These are phyloP conservation scores for Solanum piurae DNA, from an alignment of 257 asterid species.

Conservation along the genomic window DNA sequence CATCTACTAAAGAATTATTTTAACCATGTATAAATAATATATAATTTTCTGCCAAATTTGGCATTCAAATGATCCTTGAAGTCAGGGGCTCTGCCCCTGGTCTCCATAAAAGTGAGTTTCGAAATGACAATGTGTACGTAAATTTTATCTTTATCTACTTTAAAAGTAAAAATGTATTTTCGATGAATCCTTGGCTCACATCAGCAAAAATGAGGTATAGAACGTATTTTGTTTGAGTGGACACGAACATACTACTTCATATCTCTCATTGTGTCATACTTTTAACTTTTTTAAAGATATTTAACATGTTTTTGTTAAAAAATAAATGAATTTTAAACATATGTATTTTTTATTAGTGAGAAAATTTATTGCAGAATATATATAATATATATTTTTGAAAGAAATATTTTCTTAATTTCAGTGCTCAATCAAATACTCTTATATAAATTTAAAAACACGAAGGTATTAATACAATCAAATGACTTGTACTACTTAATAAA, in stretches of 20 bases:
- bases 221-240: background rate
- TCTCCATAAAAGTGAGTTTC: background rate
- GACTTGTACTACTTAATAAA: background rate
- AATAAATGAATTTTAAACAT: background rate
- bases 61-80: background rate
- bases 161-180: background rate
- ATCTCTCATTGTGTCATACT: background rate
- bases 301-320: too few relatives aligned
- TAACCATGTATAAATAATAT: too few relatives aligned
- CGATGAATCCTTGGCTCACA: background rate
- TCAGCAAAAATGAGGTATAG: background rate
- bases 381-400: background rate
- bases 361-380: background rate
- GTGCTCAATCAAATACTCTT: background rate
- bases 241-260: background rate
- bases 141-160: background rate
- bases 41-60: too few relatives aligned
- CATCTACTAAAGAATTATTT: too few relatives aligned
- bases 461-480: background rate
- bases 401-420: background rate
- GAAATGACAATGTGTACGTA: too few relatives aligned
- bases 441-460: background rate
- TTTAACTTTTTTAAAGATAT: background rate
- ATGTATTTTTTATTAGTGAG: background rate
- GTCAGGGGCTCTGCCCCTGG: background rate